Conservation (phyloP, 768 basidiomycete genomes). For the Suillus weaverae region DNA sequence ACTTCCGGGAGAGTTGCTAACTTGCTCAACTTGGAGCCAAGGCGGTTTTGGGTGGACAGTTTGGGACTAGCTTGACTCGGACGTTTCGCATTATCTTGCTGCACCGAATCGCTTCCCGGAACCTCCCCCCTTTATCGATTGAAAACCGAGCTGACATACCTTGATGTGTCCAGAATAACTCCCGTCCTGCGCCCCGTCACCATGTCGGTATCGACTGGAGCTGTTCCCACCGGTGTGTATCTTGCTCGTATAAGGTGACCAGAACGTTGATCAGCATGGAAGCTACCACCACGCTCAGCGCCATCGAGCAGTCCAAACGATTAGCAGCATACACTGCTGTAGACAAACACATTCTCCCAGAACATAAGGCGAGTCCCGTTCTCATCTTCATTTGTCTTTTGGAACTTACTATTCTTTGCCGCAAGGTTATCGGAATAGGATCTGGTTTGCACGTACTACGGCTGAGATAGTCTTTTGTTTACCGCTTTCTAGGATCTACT, state of each 20-base stretch:
- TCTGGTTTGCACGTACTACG: constrained; percentile 50
- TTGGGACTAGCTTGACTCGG: neutral
- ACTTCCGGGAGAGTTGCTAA: constrained; percentile 1
- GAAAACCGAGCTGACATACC: constrained; percentile 6
- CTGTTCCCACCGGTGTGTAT: constrained; percentile 14
- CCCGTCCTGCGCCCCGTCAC: constrained; percentile 13
- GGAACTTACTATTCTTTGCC: constrained; percentile 5
- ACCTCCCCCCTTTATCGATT: neutral
- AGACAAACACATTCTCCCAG: constrained; percentile 78
- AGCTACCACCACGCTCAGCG: constrained; percentile 32
- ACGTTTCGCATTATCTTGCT: neutral
- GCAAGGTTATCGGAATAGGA: constrained; percentile 82
- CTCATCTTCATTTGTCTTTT: neutral
- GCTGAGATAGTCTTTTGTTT: neutral
- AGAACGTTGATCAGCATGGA: constrained; percentile 2
- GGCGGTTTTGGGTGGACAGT: neutral
- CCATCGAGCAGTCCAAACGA: constrained; percentile 81
- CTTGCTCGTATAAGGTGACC: neutral
- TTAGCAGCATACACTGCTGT: constrained; percentile 95
- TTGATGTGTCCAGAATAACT: constrained; percentile 14
- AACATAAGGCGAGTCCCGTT: constrained; percentile 68
- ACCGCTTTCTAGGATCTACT: constrained; percentile 65
- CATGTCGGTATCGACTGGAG: constrained; percentile 5
- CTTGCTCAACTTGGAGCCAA: constrained; percentile 1
- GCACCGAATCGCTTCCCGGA: constrained; percentile 2